Evolutionary conservation across 2,329 filamentous ascomycete species (phyloP), one percentile per base, ranked within the genome.

Genomic region (Penicillium sp.): DNA sequence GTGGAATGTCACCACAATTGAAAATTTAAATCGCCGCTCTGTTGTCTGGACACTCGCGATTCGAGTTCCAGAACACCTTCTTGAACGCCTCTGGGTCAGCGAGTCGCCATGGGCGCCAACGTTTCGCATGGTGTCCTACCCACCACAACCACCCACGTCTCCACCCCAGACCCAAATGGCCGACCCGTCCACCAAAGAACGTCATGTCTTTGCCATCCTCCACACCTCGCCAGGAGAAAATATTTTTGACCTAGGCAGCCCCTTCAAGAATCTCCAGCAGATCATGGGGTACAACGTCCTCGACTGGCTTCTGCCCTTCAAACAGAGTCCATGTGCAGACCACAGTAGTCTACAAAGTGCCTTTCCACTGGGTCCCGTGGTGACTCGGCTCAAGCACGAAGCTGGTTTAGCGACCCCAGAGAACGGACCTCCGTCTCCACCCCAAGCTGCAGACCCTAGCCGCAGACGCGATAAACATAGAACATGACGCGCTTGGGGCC

Each of bases 231-330:
- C 77, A 0, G 82, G 85, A 7, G 82, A 92, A 51, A 95, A 95
- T 50, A 86, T 87, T 0, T 98, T 87, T 80, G 78, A 94, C 52
- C 68, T 92, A 1, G 85, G 84, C 2, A 68, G 61, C 18, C 65
- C 67, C 6, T 71, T 75, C 45, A 65, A 71, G 17, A 96, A 96
- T 56, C 82, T 88, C 66, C 77, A 79, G 47, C 75, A 82, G 10
- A 77, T 95, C 15, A 87, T 98, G 80, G 90, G 90, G 0, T 66
- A 74, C 31, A 76, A 67, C 13, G 47, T 80, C 2, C 44, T 82
- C 10, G 84, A 95, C 42, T 96, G 89, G 89, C 56, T 95, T 9
- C 65, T 95, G 1, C 90, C 90, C 0, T 60, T 94, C 22, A 77
- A 72, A 39, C 73, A 76, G 42, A 87, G 84, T 3, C 90, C 90